These are phyloP conservation scores for Trichophyton verrucosum DNA, from an alignment of 2,329 filamentous ascomycete genomes.

Conservation along the genomic window DNA sequence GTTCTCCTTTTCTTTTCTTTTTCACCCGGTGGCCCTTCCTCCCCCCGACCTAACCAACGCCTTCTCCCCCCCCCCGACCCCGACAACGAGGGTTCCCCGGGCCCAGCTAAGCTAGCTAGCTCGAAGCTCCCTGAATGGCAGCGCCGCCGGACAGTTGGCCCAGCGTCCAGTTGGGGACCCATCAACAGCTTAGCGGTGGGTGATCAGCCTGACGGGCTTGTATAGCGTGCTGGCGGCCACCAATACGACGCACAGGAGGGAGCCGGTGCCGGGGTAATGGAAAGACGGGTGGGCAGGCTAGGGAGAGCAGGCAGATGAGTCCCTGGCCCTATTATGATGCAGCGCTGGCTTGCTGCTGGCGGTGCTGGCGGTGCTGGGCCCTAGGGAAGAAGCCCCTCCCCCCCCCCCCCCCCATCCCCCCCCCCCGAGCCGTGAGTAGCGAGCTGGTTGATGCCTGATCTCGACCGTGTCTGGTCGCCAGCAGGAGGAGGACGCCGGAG, in stretches of 20 bases:
- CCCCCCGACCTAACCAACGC: background rate
- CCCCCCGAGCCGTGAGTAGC: no score
- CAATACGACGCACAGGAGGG: background rate
- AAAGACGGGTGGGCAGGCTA: background rate
- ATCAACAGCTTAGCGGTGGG: background rate
- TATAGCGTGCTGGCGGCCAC: background rate
- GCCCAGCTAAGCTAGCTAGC: background rate
- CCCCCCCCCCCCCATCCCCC: no score
- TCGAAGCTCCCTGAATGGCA: background rate
- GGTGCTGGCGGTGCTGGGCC: no score
- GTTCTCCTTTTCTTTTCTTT: background rate
- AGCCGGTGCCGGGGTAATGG: slow-evolving; percentile 2
- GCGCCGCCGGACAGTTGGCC: background rate
- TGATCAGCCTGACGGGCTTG: background rate
- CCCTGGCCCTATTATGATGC: background rate
- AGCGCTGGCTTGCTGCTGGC: background rate
- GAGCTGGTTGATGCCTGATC: background rate
- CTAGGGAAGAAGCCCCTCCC: no score
- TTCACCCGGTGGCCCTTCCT: no score
- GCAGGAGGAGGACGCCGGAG: no score
- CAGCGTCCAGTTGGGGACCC: background rate
- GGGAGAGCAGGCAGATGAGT: background rate
- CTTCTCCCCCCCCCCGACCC: background rate
- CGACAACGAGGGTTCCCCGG: background rate
- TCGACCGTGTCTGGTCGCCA: background rate